Base-by-base conservation (phyloP, 148 eudicot species). In the Linanthus parryae region DNA sequence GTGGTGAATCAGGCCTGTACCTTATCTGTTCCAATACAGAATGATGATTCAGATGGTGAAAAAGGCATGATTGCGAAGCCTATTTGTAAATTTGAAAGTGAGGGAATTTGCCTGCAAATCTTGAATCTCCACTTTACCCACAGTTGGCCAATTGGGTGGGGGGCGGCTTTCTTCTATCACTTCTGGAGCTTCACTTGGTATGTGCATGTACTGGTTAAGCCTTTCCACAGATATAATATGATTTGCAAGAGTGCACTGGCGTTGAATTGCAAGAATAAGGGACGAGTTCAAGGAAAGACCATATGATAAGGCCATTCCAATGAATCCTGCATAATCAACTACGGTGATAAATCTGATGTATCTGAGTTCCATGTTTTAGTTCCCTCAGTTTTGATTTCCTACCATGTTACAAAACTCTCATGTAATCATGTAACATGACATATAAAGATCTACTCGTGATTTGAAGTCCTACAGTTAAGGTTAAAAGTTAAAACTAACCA, bases 101-200 rank as follows among this genome's bases (percentile, higher is more conserved):
- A 13, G 27, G 3, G n/a, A n/a, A n/a, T 39, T 39, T 39, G 17
- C 43, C 43, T 39, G 15, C 43, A 39, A 16, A 39, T 39, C 9
- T 5, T 20, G 17, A 0, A 39, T 39, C 43, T 39, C 19, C 20
- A 39, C 43, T 39, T 3, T 15, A 16, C 43, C 43, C 15, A 39
- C 5, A 14, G 18, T 7, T 39, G 43, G 43, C 43, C 43, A 39
- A 20, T n/a, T 39, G 1, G 18, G 8, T n/a, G 43, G 19, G 17
- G 43, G 19, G 5, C 43, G 4, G 18, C 8, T 39, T 7, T 15
- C 8, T 39, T 39, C 43, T 39, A 39, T 39, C 17, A 39, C 9
- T 16, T 39, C 43, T n/a, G 43, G 43, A 20, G 43, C 43, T 39
- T 39, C 43, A 9, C 43, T 39, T 5, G 43, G 18, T n/a, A 39